These are phyloP conservation scores for Argentina anserina DNA, from an alignment of 306 rosid species.

Conservation along the genomic window DNA sequence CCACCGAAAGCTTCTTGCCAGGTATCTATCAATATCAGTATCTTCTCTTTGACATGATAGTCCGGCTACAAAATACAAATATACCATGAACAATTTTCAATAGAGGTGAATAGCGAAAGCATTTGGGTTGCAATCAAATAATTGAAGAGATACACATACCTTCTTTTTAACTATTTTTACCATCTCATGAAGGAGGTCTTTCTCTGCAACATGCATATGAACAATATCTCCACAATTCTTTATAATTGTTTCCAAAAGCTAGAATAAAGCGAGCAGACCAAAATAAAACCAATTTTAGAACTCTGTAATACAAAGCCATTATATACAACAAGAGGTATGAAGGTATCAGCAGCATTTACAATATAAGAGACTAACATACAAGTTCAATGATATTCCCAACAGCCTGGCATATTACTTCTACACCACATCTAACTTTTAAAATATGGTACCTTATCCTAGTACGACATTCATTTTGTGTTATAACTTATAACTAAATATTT, in stretches of 20 bases:
- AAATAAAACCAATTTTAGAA: slow-evolving; percentile 39
- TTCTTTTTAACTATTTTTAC: slow-evolving; percentile 84
- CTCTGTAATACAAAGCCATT: slow-evolving; percentile 24
- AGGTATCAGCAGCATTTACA: background rate
- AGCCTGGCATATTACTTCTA: background rate
- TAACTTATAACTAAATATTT: background rate
- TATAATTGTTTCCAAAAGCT: slow-evolving; percentile 89
- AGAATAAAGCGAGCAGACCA: slow-evolving; percentile 38
- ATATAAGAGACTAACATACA: background rate
- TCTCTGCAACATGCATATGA: slow-evolving; percentile 99
- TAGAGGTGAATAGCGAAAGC: slow-evolving; percentile 14
- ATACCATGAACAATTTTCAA: slow-evolving; percentile 28
- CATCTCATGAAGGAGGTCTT: slow-evolving; percentile 88
- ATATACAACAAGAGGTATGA: slow-evolving; percentile 18
- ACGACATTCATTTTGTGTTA: background rate
- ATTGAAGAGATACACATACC: slow-evolving; percentile 43
- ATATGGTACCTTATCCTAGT: background rate
- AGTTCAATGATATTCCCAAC: background rate
- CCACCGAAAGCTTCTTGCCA: slow-evolving; percentile 99
- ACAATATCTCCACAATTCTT: slow-evolving; percentile 98
- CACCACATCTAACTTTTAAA: background rate
- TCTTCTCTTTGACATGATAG: slow-evolving; percentile 83
- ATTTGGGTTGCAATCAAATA: slow-evolving; percentile 22
- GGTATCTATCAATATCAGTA: slow-evolving; percentile 76
- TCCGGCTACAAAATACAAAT: slow-evolving; percentile 69